These are phyloP conservation scores for Pseudogymnoascus sp. DNA, from an alignment of 2,329 filamentous ascomycete species.

Conservation along the genomic window DNA sequence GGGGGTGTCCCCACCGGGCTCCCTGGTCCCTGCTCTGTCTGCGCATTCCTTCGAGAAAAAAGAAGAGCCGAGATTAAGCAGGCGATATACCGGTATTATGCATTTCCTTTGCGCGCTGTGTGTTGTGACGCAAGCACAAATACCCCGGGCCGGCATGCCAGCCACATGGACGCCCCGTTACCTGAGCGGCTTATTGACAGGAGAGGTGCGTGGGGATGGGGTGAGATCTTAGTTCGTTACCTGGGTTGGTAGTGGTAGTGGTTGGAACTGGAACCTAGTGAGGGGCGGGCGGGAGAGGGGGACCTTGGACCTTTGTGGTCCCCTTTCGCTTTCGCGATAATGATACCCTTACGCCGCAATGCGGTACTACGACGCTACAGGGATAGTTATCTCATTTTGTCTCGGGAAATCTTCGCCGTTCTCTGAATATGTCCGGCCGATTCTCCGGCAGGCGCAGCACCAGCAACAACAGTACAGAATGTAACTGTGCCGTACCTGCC, in stretches of 20 bases:
- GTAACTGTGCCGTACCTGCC: neutral
- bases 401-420: neutral
- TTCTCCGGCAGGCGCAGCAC: neutral
- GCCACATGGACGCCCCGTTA: neutral
- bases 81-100: constrained; percentile 1
- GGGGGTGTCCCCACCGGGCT: neutral
- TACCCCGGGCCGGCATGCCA: constrained; percentile 1
- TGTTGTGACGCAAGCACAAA: neutral
- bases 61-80: constrained; percentile 5
- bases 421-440: neutral
- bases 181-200: constrained; percentile 4
- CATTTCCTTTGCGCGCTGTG: neutral
- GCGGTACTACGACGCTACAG: neutral
- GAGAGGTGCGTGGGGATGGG: neutral
- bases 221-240: neutral
- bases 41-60: constrained; percentile 4
- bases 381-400: constrained; percentile 1
- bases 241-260: neutral
- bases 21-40: neutral
- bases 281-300: neutral
- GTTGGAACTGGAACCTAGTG: neutral
- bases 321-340: neutral
- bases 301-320: neutral
- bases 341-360: neutral
- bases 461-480: neutral